Evolutionary conservation across 345 rosid species (phyloP).

Genomic region (Salix dunnii): DNA sequence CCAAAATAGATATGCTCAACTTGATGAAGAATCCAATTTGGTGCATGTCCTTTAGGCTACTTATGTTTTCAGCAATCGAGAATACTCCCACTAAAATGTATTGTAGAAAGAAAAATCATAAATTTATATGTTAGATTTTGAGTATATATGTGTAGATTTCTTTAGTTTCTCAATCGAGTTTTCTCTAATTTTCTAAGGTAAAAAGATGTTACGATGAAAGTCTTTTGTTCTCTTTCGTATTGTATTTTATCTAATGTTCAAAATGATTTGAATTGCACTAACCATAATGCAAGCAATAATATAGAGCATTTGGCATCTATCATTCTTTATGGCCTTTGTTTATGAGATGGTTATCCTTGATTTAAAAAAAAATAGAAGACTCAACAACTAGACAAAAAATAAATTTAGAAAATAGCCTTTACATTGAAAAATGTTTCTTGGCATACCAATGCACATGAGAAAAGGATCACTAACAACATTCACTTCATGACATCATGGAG

Average conservation of each 20-base stretch:
- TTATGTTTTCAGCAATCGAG: too few species aligned
- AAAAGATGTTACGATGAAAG: not conserved
- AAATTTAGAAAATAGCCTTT: too few species aligned
- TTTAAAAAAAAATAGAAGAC: not conserved
- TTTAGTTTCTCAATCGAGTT: conserved; percentile 1
- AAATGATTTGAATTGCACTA: not conserved
- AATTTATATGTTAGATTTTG: too few species aligned
- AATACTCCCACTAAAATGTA: too few species aligned
- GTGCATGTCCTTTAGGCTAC: too few species aligned
- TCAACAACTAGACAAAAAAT: not conserved
- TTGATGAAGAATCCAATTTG: too few species aligned
- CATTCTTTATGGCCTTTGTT: too few species aligned
- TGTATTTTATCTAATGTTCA: not conserved
- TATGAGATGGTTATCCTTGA: not conserved
- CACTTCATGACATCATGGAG: not conserved
- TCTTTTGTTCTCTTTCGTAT: not conserved
- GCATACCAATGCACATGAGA: not conserved
- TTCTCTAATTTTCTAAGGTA: not conserved
- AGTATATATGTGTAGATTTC: conserved; percentile 25
- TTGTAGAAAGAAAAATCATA: too few species aligned
- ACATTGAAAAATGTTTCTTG: not conserved
- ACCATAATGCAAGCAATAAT: not conserved
- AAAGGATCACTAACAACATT: not conserved
- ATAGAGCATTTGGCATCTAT: not conserved
- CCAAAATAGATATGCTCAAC: too few species aligned